These are phyloP conservation scores for Paramecium biaurelia DNA, from an alignment of 73 alveolate genomes.

Conservation along the genomic window DNA sequence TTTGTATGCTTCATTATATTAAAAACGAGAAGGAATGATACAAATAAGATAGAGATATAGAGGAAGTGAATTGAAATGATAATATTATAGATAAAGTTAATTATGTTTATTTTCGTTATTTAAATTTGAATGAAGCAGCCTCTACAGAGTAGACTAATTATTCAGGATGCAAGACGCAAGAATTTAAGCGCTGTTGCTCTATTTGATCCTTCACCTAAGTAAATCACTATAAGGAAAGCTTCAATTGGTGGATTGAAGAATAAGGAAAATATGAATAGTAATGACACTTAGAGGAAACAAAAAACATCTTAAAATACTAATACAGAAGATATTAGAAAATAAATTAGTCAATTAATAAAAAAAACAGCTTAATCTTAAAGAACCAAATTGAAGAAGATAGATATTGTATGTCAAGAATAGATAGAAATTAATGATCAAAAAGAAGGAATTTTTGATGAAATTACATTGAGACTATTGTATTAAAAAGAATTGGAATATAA, in stretches of 20 bases:
- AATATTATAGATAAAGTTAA: slow-evolving; percentile 5
- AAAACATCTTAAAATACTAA: background rate
- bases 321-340: background rate
- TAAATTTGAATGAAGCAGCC: slow-evolving; percentile 37
- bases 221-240: slow-evolving; percentile 4
- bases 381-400: background rate
- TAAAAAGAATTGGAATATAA: slow-evolving; percentile 33
- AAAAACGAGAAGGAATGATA: background rate
- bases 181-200: slow-evolving; percentile 24
- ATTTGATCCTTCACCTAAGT: slow-evolving; percentile 31
- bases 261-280: background rate
- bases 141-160: background rate
- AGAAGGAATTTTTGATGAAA: slow-evolving; percentile 23
- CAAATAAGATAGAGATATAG: background rate
- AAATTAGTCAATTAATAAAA: background rate
- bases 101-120: slow-evolving; percentile 17
- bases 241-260: background rate
- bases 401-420: slow-evolving; percentile 21
- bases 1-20: background rate
- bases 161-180: slow-evolving; percentile 38
- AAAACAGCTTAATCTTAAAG: slow-evolving; percentile 29
- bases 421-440: background rate
- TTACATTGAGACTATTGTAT: background rate
- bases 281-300: slow-evolving; percentile 7
- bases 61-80: background rate